Conservation (phyloP, 1,284 basidiomycete species). For the Cutaneotrichosporon dermatis region DNA sequence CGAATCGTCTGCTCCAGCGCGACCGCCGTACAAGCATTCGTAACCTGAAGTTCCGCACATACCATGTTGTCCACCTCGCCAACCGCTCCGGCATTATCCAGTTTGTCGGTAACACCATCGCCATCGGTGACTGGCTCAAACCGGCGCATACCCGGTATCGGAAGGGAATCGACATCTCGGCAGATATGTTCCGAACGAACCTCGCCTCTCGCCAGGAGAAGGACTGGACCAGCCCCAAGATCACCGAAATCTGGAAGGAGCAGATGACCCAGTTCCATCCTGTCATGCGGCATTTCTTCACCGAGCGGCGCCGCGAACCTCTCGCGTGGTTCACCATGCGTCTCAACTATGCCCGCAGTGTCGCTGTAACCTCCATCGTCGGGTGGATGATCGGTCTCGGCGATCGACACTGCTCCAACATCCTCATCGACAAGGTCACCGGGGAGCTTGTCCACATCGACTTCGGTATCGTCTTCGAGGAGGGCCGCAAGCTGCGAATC, state of each 20-base stretch:
- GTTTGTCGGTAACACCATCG: constrained; percentile 77
- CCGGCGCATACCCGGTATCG: constrained; percentile 55
- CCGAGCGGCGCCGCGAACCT: constrained; percentile 78
- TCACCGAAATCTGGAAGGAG: constrained; percentile 56
- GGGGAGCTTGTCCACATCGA: constrained; percentile 95
- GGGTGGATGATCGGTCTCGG: constrained; percentile 90
- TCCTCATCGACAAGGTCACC: constrained; percentile 74
- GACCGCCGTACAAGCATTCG: constrained; percentile 74
- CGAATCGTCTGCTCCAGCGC: constrained; percentile 69
- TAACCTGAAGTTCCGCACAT: constrained; percentile 70
- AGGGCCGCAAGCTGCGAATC: constrained; percentile 76
- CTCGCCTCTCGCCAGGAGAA: constrained; percentile 36
- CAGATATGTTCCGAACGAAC: constrained; percentile 24
- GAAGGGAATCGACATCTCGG: constrained; percentile 22
- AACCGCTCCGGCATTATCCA: constrained; percentile 80
- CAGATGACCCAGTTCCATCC: constrained; percentile 65
- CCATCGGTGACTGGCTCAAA: constrained; percentile 63
- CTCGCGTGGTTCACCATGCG: constrained; percentile 92
- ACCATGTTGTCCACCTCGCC: constrained; percentile 83
- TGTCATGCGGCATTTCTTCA: constrained; percentile 92
- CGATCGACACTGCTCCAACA: constrained; percentile 89
- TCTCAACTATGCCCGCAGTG: constrained; percentile 81
- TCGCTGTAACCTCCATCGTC: constrained; percentile 89
- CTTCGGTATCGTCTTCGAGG: constrained; percentile 93
- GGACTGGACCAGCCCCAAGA: constrained; percentile 31